Evolutionary conservation across 805 yeast genomes (phyloP), one percentile per base, ranked within the genome.

Genomic region (Barnettozyma populi): DNA sequence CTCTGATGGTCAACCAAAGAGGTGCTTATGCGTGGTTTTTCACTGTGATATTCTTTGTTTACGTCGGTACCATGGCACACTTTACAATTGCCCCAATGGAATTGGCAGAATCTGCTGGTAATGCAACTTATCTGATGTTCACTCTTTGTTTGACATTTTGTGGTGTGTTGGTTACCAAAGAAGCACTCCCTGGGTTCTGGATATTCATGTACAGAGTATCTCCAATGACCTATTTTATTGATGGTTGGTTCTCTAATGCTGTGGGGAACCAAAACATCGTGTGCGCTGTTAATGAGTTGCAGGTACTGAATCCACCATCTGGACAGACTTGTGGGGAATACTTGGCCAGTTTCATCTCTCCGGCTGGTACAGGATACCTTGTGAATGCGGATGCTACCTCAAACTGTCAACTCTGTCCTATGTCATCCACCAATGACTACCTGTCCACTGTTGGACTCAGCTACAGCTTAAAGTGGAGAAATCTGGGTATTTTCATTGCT

Each of bases 181-280:
- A 69, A 14, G 66, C 64, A 21, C 61, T 82, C 67, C 84, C 85
- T 20, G 79, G 87, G 16, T 86, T 85, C 71, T 82, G 90, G 89
- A 70, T 74, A 34, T 85, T 83, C 71, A 80, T 85, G 87, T 84
- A 83, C 72, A 72, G 89, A 60, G 75, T 70, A 13, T 78, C 82
- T 25, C 90, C 92, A 19, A 67, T 82, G 51, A 80, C 88, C 2
- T 85, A 84, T 55, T 71, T 82, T 66, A 68, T 84, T 40, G 66
- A 71, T 14, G 80, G 79, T 36, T 62, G 78, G 53, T 61, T 82
- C 46, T 66, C 79, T 35, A 67, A 75, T 44, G 85, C 80, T 52
- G 65, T 82, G 51, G 82, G 80, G 40, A 71, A 71, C 48, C 67
- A 69, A 4, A 44, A 55, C 0, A 76, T 81, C 36, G 47, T 48